Conservation (phyloP, 23 red algal genomes). For the Agarophyton chilense region DNA sequence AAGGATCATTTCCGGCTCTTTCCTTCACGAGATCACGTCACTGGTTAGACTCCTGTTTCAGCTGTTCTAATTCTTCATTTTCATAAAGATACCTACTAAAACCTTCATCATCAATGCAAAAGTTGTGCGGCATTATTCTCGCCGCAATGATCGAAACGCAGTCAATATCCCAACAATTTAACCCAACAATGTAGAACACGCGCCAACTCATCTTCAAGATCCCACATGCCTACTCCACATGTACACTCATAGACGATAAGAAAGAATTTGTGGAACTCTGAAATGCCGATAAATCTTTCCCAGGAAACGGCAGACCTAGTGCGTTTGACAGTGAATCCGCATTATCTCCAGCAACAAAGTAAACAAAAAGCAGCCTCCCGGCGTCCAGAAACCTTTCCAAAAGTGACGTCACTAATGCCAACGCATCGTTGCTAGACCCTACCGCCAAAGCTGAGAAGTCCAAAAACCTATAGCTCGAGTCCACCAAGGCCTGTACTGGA, state of each 20-base stretch:
- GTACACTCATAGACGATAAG: conserved; percentile 5
- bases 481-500: neutral
- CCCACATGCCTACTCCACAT: neutral
- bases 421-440: conserved; percentile 13
- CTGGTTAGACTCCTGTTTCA: neutral
- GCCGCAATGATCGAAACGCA: neutral
- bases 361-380: neutral
- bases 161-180: neutral
- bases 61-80: neutral
- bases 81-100: neutral
- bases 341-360: neutral
- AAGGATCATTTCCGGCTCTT: neutral
- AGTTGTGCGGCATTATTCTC: conserved; percentile 2
- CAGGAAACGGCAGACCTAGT: neutral
- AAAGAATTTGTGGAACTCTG: neutral
- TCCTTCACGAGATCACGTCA: neutral
- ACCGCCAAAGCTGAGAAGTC: neutral
- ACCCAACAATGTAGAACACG: neutral
- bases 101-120: neutral
- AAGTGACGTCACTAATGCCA: neutral
- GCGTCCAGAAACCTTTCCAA: neutral
- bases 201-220: neutral
- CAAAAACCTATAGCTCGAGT: neutral
- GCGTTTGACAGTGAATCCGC: neutral
- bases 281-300: neutral